These are phyloP conservation scores for Arabis alpina DNA, from an alignment of 345 rosid genomes.

Conservation along the genomic window DNA sequence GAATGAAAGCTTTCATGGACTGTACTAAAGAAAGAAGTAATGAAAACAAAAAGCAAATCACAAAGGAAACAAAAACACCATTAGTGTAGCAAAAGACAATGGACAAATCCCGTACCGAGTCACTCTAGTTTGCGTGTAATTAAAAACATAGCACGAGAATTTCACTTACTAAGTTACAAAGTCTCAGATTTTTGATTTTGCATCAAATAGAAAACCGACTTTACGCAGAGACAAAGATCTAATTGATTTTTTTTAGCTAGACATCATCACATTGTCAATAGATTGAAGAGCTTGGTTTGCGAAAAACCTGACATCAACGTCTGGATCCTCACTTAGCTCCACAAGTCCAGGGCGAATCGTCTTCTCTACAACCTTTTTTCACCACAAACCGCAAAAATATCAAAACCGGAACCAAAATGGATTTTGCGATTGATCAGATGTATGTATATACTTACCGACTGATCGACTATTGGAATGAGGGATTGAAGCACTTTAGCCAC, in stretches of 20 bases:
- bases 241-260: conserved; percentile 47
- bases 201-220: conserved; percentile 26
- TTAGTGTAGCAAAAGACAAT: neutral
- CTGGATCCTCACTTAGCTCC: conserved; percentile 93
- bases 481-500: conserved; percentile 94
- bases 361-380: conserved; percentile 73
- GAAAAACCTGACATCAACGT: conserved; percentile 89
- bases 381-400: neutral
- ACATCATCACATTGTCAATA: conserved; percentile 80
- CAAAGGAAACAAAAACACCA: neutral
- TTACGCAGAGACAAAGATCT: conserved; percentile 14
- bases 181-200: conserved; percentile 6
- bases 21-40: neutral
- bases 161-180: conserved; percentile 30
- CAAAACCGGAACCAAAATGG: neutral
- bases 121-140: conserved; percentile 25
- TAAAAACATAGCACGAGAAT: conserved; percentile 27
- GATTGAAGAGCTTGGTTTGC: conserved; percentile 88
- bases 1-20: neutral
- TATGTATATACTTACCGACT: conserved; percentile 59
- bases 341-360: conserved; percentile 82
- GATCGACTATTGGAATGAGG: conserved; percentile 83
- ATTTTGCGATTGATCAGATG: neutral
- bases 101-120: neutral
- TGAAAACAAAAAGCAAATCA: neutral